phyloP scores from a whole-genome alignment of 2,329 filamentous ascomycete genomes.

The Fusarium foetens region DNA sequence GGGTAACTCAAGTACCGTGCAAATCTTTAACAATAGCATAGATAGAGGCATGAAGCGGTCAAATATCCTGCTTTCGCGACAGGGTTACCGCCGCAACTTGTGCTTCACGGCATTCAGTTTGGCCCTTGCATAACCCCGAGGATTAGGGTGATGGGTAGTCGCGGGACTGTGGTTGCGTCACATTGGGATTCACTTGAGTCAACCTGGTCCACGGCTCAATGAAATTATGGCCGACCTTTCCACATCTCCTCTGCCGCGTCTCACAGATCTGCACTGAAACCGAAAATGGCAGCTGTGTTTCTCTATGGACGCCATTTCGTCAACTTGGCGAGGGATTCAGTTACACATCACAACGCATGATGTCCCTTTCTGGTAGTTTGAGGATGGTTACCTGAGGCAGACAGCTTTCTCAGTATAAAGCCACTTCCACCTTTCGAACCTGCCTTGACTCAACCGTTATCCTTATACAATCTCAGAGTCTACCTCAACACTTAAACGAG shows the following conservation, averaged over 20 bases:
- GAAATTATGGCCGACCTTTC: neutral
- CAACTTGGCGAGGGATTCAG: neutral
- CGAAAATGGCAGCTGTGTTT: neutral
- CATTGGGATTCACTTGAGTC: neutral
- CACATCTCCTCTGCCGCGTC: neutral
- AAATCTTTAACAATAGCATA: neutral
- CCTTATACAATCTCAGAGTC: neutral
- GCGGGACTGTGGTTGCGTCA: neutral
- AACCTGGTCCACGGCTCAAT: neutral
- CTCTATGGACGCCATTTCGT: neutral
- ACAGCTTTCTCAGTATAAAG: neutral
- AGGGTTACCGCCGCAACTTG: neutral
- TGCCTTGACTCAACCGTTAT: neutral
- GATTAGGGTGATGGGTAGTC: neutral
- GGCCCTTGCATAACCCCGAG: neutral
- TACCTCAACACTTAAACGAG: neutral
- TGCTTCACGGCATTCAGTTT: neutral
- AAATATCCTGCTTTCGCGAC: neutral
- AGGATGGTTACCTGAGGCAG: neutral
- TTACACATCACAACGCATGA: neutral
- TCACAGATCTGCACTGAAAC: neutral
- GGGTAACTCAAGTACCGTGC: neutral
- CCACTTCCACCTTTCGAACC: no score
- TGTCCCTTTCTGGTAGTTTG: neutral
- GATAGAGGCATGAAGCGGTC: neutral